Percentiles rank a stretch among this genome's conserved stretches.
phyloP scores from a whole-genome alignment of 208 protist genomes.

The Trypanosoma scelopori region DNA sequence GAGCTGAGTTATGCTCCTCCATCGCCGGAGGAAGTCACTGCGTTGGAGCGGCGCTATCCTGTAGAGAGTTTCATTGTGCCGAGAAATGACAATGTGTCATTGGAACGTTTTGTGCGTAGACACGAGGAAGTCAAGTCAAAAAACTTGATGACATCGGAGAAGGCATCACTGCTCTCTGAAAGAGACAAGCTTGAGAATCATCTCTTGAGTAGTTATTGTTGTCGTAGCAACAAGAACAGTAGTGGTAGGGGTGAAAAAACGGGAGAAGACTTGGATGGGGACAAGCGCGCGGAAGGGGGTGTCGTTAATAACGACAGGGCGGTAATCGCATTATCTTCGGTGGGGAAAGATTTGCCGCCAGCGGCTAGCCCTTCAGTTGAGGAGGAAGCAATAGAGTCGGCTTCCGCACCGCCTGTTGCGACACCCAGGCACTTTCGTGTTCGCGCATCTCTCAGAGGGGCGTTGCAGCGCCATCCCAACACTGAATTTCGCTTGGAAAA shows the following conservation, averaged over 20 bases:
- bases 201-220: constrained; percentile 4
- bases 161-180: constrained; percentile 31
- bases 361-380: background rate
- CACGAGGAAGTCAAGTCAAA: constrained; percentile 60
- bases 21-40: constrained; percentile 48
- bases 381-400: background rate
- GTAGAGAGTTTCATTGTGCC: constrained; percentile 81
- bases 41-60: constrained; percentile 70
- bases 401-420: background rate
- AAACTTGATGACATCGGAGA: constrained; percentile 29
- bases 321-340: background rate
- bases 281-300: too few species aligned
- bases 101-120: constrained; percentile 58
- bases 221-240: background rate
- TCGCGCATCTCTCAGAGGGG: constrained; percentile 9
- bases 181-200: constrained; percentile 42
- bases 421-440: constrained; percentile 8
- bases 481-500: background rate
- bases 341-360: background rate
- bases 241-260: background rate
- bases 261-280: background rate
- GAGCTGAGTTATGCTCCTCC: constrained; percentile 87
- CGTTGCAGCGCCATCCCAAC: background rate
- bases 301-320: background rate
- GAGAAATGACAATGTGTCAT: constrained; percentile 63